Evolutionary conservation across 257 asterid genomes (phyloP), one percentile per base, ranked within the genome.

Genomic region (Solanum peruvianum): DNA sequence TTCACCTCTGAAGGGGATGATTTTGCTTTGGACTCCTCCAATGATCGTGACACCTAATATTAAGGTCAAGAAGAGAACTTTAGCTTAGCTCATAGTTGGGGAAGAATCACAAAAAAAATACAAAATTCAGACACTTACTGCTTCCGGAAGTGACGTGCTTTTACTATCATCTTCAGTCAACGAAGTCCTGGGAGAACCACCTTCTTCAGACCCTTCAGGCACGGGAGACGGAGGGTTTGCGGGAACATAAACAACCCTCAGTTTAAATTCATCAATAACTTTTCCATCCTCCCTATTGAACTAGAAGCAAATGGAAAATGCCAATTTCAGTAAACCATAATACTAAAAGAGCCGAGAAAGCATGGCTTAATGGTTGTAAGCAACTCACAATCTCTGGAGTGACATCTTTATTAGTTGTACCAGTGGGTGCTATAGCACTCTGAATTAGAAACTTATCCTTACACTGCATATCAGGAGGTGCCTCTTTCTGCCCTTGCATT

Each of bases 201-300:
- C 97, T 88, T 95, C 99, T 92, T 96, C 99, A 25, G 97, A 94
- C 86, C 91, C 99, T 95, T 96, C 98, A 6, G 98, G 98, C 41
- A 95, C 98, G 21, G 99, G 97, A 75, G 99, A 94, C 49, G 99
- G 98, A 85, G 96, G 99, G 87, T 95, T 96, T 23, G 98, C 98
- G 8, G 98, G 96, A 87, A 93, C 89, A 70, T 91, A 95, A 87
- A 93, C 89, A 86, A 95, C 99, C 92, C 98, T 93, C 92, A 96
- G 73, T 86, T 90, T 94, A 88, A 93, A 89, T 88, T 96, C 98
- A 88, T 93, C 94, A 49, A 96, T 88, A 47, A 92, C 89, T 92
- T 92, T 96, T 33, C 93, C 97, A 6, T 82, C 94, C 85, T 88
- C 95, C 91, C 84, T 91, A 85, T 93, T 93, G 87, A 96, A 96